Base-by-base conservation (phyloP, 495 filamentous ascomycete species). In the Poronia punctata region DNA sequence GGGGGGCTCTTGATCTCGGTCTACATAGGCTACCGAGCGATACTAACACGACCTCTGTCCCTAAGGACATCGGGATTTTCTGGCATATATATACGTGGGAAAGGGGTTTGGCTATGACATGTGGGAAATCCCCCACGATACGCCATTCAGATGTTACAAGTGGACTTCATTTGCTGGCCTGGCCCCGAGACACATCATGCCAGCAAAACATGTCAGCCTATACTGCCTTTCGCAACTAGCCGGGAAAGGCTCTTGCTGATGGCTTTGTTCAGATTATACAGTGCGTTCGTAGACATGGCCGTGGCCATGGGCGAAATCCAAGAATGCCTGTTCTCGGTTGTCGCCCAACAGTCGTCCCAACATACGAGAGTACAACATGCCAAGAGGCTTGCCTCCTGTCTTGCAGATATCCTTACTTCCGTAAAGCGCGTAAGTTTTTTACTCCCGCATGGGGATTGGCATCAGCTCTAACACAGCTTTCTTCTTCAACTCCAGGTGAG, bases 1-100 rank as follows among this genome's bases (percentile, higher is more conserved):
- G 53, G 20, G 34, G 37, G 9, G 44, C 35, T 33, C 20, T 53
- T 7, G 53, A 56, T 38, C 39, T 56, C 3, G 53, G 53, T 0
- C 41, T 49, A 2, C 53, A 56, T 31, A 45, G 53, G 22, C 15
- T 56, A 14, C 40, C 53, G 7, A 31, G 63, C 20, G 64, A 71
- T 18, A 44, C 45, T 0, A 32, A 38, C 3, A 17, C 40, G 11
- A 39, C 58, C 8, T 51, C 52, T 17, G 51, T 61, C 11, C 26
- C 53, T 19, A 57, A 51, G 34, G 50, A 47, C 22, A n/a, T 49
- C 7, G 36, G 46, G 8, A 46, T 80, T 11, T 85, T 85, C 49
- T 85, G 80, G 80, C 65, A 76, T 12, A 54, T 71, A 9, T 83
- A 83, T 49, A 62, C 67, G 1, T 56, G 78, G 33, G 70, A 82